Base-by-base conservation (phyloP, 352 stramenopile genomes). In the Pythium diclinum region DNA sequence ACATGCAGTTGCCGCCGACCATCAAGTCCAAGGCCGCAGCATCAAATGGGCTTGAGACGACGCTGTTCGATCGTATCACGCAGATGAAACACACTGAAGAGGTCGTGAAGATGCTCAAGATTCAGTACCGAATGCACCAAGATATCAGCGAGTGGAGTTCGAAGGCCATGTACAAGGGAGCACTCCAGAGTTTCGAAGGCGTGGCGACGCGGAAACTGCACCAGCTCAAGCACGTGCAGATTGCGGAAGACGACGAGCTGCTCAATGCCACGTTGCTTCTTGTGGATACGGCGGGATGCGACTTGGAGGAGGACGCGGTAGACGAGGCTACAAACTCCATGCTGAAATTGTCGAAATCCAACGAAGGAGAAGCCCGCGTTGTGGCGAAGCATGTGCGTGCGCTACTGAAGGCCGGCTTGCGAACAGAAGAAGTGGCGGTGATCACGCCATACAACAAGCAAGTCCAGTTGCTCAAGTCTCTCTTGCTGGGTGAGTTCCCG, bases 361-460 rank as follows among this genome's bases (percentile, higher is more conserved):
- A 97, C 56, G 61, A 75, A 34, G 82, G 87, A 5, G 90, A 97
- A 69, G 90, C 86, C 0, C 62, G 59, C 0, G 69, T 97, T 7
- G 89, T 94, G 13, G 77, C 74, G 11, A 74, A 77, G 51, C 94
- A 99, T 75, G 87, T 99, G 3, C 68, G 77, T 16, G 76, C 73
- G 3, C 76, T 99, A 17, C 58, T 99, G 6, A 55, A 71, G 3
- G 53, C 85, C 47, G 96, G 96, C 1, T 49, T 99, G 6, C 78
- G 72, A 19, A 79, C 87, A 34, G 77, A 94, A 36, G 90, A 99
- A 53, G 85, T 99, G 30, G 97, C 93, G 19, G 87, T 99, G 21
- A 99, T 99, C 72, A 98, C 97, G 23, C 97, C 97, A 3, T 99
- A 99, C 83, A 99, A 99, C 78, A 98, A 97, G 34, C 97, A 99